A percentile compares a stretch with the other conserved stretches of the same genome.
Conservation (phyloP, 495 filamentous ascomycete genomes). For the Xylaria nigripes region DNA sequence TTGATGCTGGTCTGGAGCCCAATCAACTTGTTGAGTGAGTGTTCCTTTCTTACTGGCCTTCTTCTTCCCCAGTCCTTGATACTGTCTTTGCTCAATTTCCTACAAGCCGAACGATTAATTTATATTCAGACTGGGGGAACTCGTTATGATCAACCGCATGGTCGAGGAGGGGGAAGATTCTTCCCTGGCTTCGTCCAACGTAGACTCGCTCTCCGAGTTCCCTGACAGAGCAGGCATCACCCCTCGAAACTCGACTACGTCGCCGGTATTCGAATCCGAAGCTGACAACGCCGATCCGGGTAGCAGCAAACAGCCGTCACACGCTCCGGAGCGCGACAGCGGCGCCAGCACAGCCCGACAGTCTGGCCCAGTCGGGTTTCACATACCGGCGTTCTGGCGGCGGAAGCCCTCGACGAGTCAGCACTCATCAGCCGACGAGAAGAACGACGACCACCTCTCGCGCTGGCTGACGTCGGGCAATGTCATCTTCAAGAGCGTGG, state of each 20-base stretch:
- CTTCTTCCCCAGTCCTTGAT: neutral
- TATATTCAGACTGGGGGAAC: conserved; percentile 52
- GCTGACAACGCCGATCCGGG: too few species aligned
- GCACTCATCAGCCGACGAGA: conserved; percentile 7
- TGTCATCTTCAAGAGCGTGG: conserved; percentile 80
- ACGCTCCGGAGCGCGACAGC: conserved; percentile 9
- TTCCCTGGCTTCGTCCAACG: conserved; percentile 16
- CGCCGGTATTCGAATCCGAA: too few species aligned
- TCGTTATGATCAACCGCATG: conserved; percentile 53
- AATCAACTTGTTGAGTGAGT: conserved; percentile 68
- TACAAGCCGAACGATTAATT: conserved; percentile 11
- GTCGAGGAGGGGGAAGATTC: conserved; percentile 21
- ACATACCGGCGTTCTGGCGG: neutral
- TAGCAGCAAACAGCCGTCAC: too few species aligned
- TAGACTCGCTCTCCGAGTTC: conserved; percentile 15
- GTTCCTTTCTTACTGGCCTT: neutral
- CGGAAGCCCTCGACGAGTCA: conserved; percentile 1
- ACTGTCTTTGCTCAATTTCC: neutral
- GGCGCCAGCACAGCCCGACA: neutral
- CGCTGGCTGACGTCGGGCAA: conserved; percentile 74
- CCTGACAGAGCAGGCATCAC: conserved; percentile 24
- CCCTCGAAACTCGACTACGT: conserved; percentile 21
- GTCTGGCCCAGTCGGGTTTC: conserved; percentile 11
- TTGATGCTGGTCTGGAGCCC: conserved; percentile 62
- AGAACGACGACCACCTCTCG: conserved; percentile 46